These are phyloP conservation scores for Pyropia yezoensis DNA, from an alignment of 23 red algal species.

Conservation along the genomic window DNA sequence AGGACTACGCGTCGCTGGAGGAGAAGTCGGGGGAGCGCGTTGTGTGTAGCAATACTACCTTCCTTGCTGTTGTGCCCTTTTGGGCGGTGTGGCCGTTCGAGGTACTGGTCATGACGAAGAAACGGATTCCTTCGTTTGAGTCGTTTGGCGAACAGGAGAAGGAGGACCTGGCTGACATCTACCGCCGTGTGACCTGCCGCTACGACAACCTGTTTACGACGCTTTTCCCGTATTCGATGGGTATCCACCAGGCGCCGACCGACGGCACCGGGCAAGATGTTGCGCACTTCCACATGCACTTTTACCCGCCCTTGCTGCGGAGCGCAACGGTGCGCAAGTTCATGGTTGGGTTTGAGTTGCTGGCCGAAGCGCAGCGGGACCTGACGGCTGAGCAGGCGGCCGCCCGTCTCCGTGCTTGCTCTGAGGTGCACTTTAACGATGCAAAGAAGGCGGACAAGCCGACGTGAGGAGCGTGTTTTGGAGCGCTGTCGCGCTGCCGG, in stretches of 20 bases:
- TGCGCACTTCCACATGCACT: constrained; percentile 76
- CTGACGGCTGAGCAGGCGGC: constrained; percentile 95
- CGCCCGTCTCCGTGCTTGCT: constrained; percentile 42
- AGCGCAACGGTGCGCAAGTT: constrained; percentile 92
- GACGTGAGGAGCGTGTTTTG: not conserved
- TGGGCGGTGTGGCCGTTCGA: constrained; percentile 99
- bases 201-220: constrained; percentile 96
- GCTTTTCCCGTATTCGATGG: constrained; percentile 91
- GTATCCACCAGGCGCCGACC: constrained; percentile 79
- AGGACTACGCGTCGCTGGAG: constrained; percentile 71
- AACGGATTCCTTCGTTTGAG: constrained; percentile 24
- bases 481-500: no score
- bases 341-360: constrained; percentile 99
- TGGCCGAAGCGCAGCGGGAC: constrained; percentile 90
- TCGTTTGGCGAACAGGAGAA: constrained; percentile 51
- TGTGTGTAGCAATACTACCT: constrained; percentile 73
- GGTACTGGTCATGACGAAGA: constrained; percentile 53
- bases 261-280: constrained; percentile 22
- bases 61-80: constrained; percentile 88
- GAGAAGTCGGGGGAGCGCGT: constrained; percentile 56
- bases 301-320: constrained; percentile 89
- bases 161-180: constrained; percentile 74
- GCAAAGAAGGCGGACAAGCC: constrained; percentile 3
- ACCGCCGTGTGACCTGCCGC: constrained; percentile 67
- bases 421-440: constrained; percentile 75